Percentiles rank a stretch among this genome's conserved stretches.
These are phyloP conservation scores for Bassia scoparia DNA, from an alignment of 148 eudicot species.

Conservation along the genomic window DNA sequence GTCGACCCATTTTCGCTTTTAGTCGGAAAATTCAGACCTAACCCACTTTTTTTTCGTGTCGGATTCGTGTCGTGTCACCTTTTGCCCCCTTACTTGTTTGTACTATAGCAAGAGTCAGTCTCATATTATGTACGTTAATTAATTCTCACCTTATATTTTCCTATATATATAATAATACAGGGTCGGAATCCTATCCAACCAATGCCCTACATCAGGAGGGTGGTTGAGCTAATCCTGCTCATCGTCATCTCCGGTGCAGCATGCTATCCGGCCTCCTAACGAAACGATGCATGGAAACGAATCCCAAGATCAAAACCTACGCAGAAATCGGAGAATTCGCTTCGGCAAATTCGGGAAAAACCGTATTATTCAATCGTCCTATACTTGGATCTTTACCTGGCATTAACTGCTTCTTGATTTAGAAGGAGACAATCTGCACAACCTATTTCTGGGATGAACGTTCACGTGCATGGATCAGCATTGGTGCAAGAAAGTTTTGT, in stretches of 20 bases:
- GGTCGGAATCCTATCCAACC: conserved; percentile 49
- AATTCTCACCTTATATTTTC: too few species aligned
- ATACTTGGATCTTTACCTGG: conserved; percentile 44
- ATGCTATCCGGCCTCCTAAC: conserved; percentile 39
- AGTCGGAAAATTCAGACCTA: too few species aligned
- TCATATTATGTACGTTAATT: too few species aligned
- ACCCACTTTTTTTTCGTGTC: too few species aligned
- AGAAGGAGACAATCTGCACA: conserved; percentile 50
- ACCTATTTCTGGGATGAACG: conserved; percentile 26
- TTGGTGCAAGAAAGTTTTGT: conserved; percentile 23
- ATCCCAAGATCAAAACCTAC: conserved; percentile 37
- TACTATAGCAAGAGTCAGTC: too few species aligned
- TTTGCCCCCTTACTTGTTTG: too few species aligned
- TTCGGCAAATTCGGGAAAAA: conserved; percentile 41
- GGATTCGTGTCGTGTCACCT: too few species aligned
- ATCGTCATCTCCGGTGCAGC: conserved; percentile 30
- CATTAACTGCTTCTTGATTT: conserved; percentile 43
- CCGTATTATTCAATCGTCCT: conserved; percentile 30
- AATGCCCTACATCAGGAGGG: conserved; percentile 50
- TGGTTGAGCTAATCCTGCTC: conserved; percentile 46
- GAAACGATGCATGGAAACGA: conserved; percentile 35
- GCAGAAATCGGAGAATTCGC: conserved; percentile 38
- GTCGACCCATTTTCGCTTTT: too few species aligned
- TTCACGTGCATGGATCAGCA: conserved; percentile 10
- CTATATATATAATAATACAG: too few species aligned